Evolutionary conservation across 1,284 basidiomycete genomes (phyloP), one percentile per base, ranked within the genome.

Genomic region (Apiotrichum sp.): DNA sequence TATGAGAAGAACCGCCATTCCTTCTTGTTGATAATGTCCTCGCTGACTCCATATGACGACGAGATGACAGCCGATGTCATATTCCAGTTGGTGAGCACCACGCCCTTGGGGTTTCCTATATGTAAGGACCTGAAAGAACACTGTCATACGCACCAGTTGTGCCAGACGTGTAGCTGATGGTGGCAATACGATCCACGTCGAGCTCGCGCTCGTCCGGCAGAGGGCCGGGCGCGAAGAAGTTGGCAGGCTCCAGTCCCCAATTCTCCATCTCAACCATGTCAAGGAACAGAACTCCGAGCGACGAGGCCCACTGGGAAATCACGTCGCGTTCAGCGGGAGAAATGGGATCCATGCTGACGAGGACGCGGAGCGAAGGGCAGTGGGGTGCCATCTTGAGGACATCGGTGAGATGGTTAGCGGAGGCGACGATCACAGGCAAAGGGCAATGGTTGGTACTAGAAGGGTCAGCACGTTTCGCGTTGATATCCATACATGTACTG

Each of bases 361-460:
- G 58, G 43, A 86, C 77, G 69, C 86, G 89, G 52, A 96, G 72
- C 42, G 78, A 75, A 0, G 88, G 85, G 41, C 83, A 80, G 59
- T 80, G 78, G 0, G 82, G 77, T 5, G 84, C 82, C 53, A 89
- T 77, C 69, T 85, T 85, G 59, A 97, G 79, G 7, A 96, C 78
- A 2, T 81, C 77, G 1, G 89, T 82, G 50, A 96, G 81, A 69
- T 96, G 91, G 49, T 84, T 80, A 13, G 81, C 70, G 6, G 86
- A 84, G 14, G 85, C 80, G 68, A 95, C 91, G 54, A 93, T 77
- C 56, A 93, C 79, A 3, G 88, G 81, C 22, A 89, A 75, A 56
- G 89, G 83, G 41, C 90, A 82, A 70, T 97, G 93, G 71, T 89
- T 87, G 71, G 91, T 86, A 58, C 89, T 93, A 66, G 8, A 61